Base-by-base conservation (phyloP, 1,139 yeast species). In the Suhomyces kunorum region DNA sequence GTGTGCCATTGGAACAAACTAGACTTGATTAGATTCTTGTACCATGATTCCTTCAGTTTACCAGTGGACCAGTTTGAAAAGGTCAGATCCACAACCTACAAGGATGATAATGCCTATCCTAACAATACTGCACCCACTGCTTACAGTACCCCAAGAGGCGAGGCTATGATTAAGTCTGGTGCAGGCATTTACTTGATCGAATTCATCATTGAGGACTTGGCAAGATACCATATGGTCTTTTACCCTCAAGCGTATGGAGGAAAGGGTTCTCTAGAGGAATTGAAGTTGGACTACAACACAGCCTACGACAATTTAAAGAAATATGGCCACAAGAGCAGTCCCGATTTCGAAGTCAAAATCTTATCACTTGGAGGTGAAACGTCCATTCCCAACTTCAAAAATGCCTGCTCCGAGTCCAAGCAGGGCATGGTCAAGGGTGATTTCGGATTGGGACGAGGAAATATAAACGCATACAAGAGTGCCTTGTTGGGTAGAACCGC, bases 1-100 rank as follows among this genome's bases (percentile, higher is more conserved):
- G 52, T 51, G 4, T 90, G 96, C 55, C 82, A 81, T 24, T 92
- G 98, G 98, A 83, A 90, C 59, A 74, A 87, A 45, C 65, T 87
- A 42, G 98, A 92, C 59, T 61, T 86, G 34, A 55, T 87, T 38
- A 71, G 96, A 53, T 92, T 85, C 58, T 64, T 88, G 34, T 79
- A 78, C 56, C 98, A 92, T 60, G 95, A 86, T 5, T 78, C 87
- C 0, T 90, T 90, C 60, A 63, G 83, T 2, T 59, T 86, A 20
- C 94, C 95, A 0, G 59, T 69, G 8, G 98, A 92, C 56, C 64
- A 54, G 6, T 70, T 69, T 49, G 58, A 56, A 1, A 71, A 72
- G 44, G 45, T 54, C 1, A 53, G 39, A 18, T 32, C 54, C 1
- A 66, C 75, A 6, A 59, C 65, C 1, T 40, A 45, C 36, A 24